Evolutionary conservation across 208 protist species (phyloP), one percentile per base, ranked within the genome.

Genomic region (Leishmania turanica): DNA sequence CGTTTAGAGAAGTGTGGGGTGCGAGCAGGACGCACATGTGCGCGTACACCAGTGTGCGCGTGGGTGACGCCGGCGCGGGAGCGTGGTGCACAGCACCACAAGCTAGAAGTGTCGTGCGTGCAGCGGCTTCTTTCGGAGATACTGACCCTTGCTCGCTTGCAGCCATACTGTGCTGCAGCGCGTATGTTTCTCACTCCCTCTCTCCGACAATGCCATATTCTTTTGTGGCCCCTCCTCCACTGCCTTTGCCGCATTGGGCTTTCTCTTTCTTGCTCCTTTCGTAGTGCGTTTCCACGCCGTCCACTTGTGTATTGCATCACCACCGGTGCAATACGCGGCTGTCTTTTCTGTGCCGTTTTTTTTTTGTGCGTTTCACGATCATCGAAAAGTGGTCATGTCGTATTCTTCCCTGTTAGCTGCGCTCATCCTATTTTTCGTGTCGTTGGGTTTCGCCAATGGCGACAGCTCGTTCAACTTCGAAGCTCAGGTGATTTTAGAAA

Each of bases 401-500:
- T 19, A 51, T 31, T 54, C 45, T 53, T 54, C n/a, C 15, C 11
- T 77, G 37, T 37, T 81, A 40, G 34, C 51, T 3, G 34, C 19
- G 73, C 54, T 87, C 27, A 3, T 68, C 0, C 34, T 81, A 54
- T 31, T 72, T 19, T n/a, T 68, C 21, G 6, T 54, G 40, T 24
- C 34, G 11, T 15, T 24, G 40, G 21, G 40, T n/a, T 40, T 54
- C 42, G 56, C 42, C 19, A 81, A 49, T 3, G 84, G 40, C 15
- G 62, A 91, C 27, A 60, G 80, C n/a, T 79, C 92, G 0, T 54
- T 90, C 1, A 69, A 68, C 31, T 92, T 92, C 64, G 82, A 83
- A 51, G 78, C 81, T 47, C 78, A 88, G 60, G 85, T 95, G 45
- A 75, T 88, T 27, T 77, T 95, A 31, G 49, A 82, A 31, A 80